These are phyloP conservation scores for Nemania sp. DNA, from an alignment of 2,329 filamentous ascomycete species.

Conservation along the genomic window DNA sequence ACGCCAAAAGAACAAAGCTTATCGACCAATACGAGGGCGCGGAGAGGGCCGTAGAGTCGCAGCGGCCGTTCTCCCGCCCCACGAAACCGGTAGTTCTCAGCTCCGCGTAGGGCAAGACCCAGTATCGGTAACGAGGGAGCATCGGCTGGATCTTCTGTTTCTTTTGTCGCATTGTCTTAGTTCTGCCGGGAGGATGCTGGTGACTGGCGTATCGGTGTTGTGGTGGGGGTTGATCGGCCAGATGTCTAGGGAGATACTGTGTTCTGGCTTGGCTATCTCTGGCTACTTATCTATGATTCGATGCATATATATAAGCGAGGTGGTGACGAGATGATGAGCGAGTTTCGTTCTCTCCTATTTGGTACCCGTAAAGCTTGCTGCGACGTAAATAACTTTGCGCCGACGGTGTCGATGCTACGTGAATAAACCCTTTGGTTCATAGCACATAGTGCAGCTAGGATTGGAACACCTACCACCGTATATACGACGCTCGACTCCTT, in stretches of 20 bases:
- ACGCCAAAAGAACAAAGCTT: slow-evolving; percentile 6
- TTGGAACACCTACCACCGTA: background rate
- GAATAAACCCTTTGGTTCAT: background rate
- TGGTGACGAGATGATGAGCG: background rate
- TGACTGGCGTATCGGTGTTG: too few relatives aligned
- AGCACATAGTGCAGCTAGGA: background rate
- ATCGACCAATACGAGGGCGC: slow-evolving; percentile 15
- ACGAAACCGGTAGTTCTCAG: slow-evolving; percentile 13
- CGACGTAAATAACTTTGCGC: background rate
- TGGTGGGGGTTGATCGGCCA: slow-evolving; percentile 9
- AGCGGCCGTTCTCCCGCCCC: too few relatives aligned
- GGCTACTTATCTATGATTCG: background rate
- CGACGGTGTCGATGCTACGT: background rate
- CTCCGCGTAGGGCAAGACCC: background rate
- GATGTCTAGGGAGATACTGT: background rate
- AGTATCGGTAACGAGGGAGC: background rate
- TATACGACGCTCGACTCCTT: background rate
- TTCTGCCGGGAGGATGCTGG: too few relatives aligned
- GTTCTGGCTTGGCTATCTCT: background rate
- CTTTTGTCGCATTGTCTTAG: slow-evolving; percentile 7
- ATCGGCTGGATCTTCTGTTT: background rate
- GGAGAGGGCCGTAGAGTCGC: too few relatives aligned
- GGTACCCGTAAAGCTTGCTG: background rate
- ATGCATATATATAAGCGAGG: slow-evolving; percentile 11
- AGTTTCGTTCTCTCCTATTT: background rate